Percentiles rank a stretch among this genome's conserved stretches.
Evolutionary conservation across 306 rosid species (phyloP).

Genomic region (Malus asiatica): DNA sequence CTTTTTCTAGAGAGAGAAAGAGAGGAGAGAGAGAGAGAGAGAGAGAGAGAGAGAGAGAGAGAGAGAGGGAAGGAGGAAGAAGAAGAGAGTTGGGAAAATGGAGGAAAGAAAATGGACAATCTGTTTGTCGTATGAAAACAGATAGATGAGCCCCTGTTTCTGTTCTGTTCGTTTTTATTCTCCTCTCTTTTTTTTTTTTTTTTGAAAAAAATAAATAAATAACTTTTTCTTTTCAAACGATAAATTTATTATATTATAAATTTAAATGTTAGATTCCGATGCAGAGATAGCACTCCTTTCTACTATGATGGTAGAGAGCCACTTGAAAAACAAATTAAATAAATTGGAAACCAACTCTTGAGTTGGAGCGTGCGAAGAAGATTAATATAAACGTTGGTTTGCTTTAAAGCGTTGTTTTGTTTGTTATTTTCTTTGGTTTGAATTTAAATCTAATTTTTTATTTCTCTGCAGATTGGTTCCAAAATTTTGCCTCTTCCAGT

Average conservation of each 20-base stretch:
- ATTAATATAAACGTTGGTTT: slow-evolving; percentile 14
- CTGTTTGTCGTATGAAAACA: background rate
- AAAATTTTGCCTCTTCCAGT: background rate
- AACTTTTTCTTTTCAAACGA: fast-evolving
- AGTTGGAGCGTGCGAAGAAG: background rate
- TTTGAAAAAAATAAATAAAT: background rate
- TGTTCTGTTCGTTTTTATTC: slow-evolving; percentile 13
- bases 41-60: background rate
- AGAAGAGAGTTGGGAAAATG: background rate
- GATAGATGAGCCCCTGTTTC: background rate
- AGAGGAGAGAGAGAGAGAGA: slow-evolving; percentile 9
- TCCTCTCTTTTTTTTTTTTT: background rate
- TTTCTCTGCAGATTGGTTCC: no score
- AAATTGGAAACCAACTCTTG: background rate
- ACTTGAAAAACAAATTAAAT: no score
- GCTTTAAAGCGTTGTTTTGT: slow-evolving; percentile 13
- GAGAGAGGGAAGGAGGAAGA: background rate
- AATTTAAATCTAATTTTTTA: slow-evolving; percentile 10
- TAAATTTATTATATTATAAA: no score
- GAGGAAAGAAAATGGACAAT: slow-evolving; percentile 3
- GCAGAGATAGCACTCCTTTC: no score
- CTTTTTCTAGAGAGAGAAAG: slow-evolving; percentile 14
- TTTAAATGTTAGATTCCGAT: no score
- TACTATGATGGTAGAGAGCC: no score
- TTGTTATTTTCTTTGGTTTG: background rate